Evolutionary conservation across 441 rosid genomes (phyloP).

Genomic region (Mallotus japonicus): DNA sequence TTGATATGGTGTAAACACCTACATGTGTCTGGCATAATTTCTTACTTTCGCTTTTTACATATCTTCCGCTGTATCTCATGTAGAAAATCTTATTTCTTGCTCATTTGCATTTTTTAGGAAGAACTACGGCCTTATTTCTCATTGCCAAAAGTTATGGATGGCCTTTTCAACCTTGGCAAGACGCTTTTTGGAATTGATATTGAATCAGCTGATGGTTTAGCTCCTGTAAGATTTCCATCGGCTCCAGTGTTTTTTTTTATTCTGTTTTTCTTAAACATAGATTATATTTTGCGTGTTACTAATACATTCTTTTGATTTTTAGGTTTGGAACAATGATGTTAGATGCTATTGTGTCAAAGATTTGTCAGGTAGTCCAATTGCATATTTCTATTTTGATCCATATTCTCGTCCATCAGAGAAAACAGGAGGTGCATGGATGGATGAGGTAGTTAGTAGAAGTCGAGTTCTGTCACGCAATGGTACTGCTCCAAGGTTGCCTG

Average conservation of each 20-base stretch:
- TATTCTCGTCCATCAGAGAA: slow-evolving; percentile 94
- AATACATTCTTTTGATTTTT: slow-evolving; percentile 25
- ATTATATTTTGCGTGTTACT: slow-evolving; percentile 11
- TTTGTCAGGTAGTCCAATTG: slow-evolving; percentile 66
- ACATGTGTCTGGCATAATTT: neutral
- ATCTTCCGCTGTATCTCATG: neutral
- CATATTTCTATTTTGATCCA: slow-evolving; percentile 95
- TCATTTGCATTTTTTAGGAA: slow-evolving; percentile 49
- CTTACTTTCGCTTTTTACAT: slow-evolving; percentile 3
- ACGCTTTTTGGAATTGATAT: slow-evolving; percentile 68
- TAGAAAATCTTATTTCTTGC: slow-evolving; percentile 20
- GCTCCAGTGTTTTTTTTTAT: neutral
- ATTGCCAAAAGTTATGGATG: slow-evolving; percentile 88
- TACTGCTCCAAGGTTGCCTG: slow-evolving; percentile 63
- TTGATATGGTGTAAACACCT: neutral
- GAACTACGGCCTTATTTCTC: slow-evolving; percentile 91
- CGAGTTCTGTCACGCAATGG: slow-evolving; percentile 70
- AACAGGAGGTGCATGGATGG: slow-evolving; percentile 94
- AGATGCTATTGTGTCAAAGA: slow-evolving; percentile 75
- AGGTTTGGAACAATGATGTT: slow-evolving; percentile 93
- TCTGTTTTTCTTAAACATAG: slow-evolving; percentile 17
- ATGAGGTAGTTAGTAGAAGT: slow-evolving; percentile 81
- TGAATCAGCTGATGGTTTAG: slow-evolving; percentile 84
- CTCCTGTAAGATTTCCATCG: slow-evolving; percentile 56
- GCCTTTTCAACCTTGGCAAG: slow-evolving; percentile 77